Evolutionary conservation across 2,329 filamentous ascomycete genomes (phyloP).

Genomic region (Cladorrhinum sp.): DNA sequence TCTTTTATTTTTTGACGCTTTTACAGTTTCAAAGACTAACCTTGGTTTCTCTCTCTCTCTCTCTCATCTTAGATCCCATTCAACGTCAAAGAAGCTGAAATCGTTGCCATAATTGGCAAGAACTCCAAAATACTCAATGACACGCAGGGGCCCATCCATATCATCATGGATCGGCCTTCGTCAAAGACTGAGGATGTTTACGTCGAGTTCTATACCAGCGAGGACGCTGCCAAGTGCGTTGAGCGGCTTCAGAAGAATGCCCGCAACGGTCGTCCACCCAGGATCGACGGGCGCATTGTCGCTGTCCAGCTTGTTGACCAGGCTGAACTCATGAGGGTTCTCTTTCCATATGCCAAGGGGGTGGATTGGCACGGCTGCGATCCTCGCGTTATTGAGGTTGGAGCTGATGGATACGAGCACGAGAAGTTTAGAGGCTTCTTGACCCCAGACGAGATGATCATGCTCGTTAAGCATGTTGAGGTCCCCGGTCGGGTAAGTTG

Average conservation of each 20-base stretch:
- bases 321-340: constrained; percentile 54
- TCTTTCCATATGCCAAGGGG: constrained; percentile 58
- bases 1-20: too few species aligned
- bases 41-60: background rate
- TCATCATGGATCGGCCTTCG: constrained; percentile 62
- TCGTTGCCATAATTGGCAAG: constrained; percentile 58
- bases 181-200: constrained; percentile 62
- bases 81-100: constrained; percentile 48
- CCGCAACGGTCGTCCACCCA: constrained; percentile 37
- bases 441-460: constrained; percentile 59
- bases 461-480: constrained; percentile 63
- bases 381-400: constrained; percentile 36
- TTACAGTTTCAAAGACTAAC: background rate
- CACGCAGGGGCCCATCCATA: constrained; percentile 55
- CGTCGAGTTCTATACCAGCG: constrained; percentile 52
- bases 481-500: constrained; percentile 57
- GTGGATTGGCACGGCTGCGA: constrained; percentile 51
- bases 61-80: constrained; percentile 50
- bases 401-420: too few species aligned
- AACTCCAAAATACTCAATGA: constrained; percentile 55
- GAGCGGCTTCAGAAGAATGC: constrained; percentile 41
- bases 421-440: constrained; percentile 58
- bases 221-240: constrained; percentile 53
- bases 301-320: constrained; percentile 57
- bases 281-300: constrained; percentile 56